A percentile compares a stretch with the other conserved stretches of the same genome.
phyloP scores from a whole-genome alignment of 768 basidiomycete genomes.

The Phallus indusiatus region DNA sequence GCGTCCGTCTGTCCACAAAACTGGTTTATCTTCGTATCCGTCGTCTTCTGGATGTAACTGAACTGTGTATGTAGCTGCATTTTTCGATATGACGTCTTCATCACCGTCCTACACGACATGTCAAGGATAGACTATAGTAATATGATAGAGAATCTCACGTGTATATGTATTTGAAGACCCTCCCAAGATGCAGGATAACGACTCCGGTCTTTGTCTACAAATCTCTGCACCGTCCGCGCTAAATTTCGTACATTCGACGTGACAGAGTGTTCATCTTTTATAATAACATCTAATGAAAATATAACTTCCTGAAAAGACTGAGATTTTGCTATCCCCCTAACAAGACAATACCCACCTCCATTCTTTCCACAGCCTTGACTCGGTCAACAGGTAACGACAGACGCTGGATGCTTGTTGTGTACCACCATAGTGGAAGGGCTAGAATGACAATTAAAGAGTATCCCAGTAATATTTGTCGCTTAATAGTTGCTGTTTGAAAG shows the following conservation, averaged over 20 bases:
- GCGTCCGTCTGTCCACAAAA: background rate
- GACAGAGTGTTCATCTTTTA: background rate
- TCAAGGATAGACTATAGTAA: background rate
- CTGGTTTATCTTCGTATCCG: background rate
- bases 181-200: slow-evolving; percentile 24
- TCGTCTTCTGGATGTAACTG: background rate
- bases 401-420: slow-evolving; percentile 81
- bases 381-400: slow-evolving; percentile 56
- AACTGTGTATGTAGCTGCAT: background rate
- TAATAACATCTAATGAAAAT: slow-evolving; percentile 1
- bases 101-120: background rate
- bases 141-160: slow-evolving; percentile 10
- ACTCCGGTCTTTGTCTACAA: background rate
- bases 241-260: background rate
- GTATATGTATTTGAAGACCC: slow-evolving; percentile 31
- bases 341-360: background rate
- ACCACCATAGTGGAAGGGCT: slow-evolving; percentile 89
- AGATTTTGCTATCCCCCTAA: background rate
- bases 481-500: background rate
- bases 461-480: slow-evolving; percentile 45
- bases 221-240: background rate
- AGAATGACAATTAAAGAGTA: slow-evolving; percentile 76
- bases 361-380: slow-evolving; percentile 39
- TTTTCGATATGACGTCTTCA: background rate
- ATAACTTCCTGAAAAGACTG: background rate